These are phyloP conservation scores for Kodamaea ohmeri DNA, from an alignment of 1,139 yeast genomes.

Conservation along the genomic window DNA sequence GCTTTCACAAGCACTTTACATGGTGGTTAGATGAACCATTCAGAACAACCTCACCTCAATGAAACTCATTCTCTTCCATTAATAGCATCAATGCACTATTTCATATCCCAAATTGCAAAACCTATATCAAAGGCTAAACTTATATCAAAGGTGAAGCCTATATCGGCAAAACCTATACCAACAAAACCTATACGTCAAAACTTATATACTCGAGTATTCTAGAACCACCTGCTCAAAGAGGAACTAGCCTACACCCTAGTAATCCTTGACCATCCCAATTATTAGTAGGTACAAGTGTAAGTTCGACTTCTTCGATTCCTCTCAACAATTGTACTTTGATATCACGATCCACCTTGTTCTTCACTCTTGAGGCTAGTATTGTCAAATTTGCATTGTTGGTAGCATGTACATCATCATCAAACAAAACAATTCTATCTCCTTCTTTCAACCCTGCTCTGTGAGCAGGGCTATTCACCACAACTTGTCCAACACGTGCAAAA, in stretches of 20 bases:
- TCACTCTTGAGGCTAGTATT: slow-evolving; percentile 35
- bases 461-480: slow-evolving; percentile 51
- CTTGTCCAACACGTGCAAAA: slow-evolving; percentile 55
- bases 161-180: too few relatives aligned
- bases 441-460: slow-evolving; percentile 35
- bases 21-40: slow-evolving; percentile 88
- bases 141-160: too few relatives aligned
- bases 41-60: too few relatives aligned
- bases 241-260: slow-evolving; percentile 66
- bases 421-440: slow-evolving; percentile 50
- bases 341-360: slow-evolving; percentile 23
- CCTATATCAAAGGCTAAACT: too few relatives aligned
- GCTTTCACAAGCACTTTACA: slow-evolving; percentile 92
- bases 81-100: not conserved
- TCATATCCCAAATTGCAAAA: too few relatives aligned
- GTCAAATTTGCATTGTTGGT: slow-evolving; percentile 48
- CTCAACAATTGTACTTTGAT: slow-evolving; percentile 40
- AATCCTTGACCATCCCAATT: slow-evolving; percentile 73
- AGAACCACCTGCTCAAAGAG: too few relatives aligned
- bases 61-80: not conserved
- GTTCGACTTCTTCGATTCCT: slow-evolving; percentile 17
- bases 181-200: too few relatives aligned
- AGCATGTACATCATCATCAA: slow-evolving; percentile 52
- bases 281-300: slow-evolving; percentile 49
- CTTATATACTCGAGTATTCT: too few relatives aligned